Percentiles rank a stretch among this genome's conserved stretches.
Evolutionary conservation across 805 yeast species (phyloP).

Genomic region (Saturnispora besseyi): DNA sequence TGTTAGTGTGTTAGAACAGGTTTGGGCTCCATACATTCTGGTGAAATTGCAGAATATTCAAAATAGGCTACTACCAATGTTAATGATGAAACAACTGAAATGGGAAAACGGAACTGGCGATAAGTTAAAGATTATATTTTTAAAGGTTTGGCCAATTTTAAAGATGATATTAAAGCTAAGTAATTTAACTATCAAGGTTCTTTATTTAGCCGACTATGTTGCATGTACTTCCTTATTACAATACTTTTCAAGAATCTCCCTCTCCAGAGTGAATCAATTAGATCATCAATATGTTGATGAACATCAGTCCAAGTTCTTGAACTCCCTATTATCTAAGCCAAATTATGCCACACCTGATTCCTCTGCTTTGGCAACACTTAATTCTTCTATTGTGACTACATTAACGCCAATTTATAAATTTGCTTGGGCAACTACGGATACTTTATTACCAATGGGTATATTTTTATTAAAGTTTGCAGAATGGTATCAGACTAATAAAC

Average conservation of each 20-base stretch:
- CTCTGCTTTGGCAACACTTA: constrained; percentile 6
- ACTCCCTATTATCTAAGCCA: not conserved
- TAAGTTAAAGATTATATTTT: constrained; percentile 27
- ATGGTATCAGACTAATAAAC: constrained; percentile 72
- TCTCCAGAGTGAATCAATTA: constrained; percentile 47
- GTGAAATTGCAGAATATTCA: constrained; percentile 60
- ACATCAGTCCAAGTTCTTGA: constrained; percentile 12
- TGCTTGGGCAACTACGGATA: constrained; percentile 23
- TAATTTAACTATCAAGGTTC: constrained; percentile 49
- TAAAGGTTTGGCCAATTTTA: constrained; percentile 53
- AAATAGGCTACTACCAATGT: constrained; percentile 54
- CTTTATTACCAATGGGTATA: constrained; percentile 71
- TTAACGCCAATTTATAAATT: constrained; percentile 20
- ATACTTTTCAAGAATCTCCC: constrained; percentile 50
- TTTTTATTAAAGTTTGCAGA: constrained; percentile 77
- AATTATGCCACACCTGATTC: not conserved
- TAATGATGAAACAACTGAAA: constrained; percentile 33
- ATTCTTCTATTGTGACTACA: not conserved
- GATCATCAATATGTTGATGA: constrained; percentile 38
- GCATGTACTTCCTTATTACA: constrained; percentile 59
- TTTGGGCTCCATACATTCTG: constrained; percentile 58
- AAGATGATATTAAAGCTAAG: constrained; percentile 38
- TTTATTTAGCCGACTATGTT: constrained; percentile 57
- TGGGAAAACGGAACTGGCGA: constrained; percentile 17
- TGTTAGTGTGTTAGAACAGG: constrained; percentile 48